These are phyloP conservation scores for Leccinum barrowsii DNA, from an alignment of 768 basidiomycete genomes.

Conservation along the genomic window DNA sequence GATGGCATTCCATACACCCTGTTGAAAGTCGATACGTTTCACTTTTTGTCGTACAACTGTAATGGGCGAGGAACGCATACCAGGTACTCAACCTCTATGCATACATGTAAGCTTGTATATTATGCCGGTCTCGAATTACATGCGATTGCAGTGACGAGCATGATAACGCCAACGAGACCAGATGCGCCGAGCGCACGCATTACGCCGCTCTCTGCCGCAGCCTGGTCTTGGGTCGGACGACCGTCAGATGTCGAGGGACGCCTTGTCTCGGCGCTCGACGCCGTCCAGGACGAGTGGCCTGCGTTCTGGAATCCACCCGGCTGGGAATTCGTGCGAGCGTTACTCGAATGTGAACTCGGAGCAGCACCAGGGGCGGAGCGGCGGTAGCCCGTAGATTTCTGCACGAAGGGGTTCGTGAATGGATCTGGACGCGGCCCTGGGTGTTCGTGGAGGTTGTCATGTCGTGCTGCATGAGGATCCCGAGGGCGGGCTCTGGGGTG, in stretches of 20 bases:
- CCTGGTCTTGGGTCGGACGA: slow-evolving; percentile 21
- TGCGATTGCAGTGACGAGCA: slow-evolving; percentile 22
- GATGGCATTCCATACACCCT: not conserved
- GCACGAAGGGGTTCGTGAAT: slow-evolving; percentile 24
- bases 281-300: slow-evolving; percentile 2
- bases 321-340: not conserved
- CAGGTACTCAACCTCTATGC: not conserved
- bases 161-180: slow-evolving; percentile 25
- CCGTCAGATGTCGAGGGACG: not conserved
- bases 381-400: slow-evolving; percentile 25
- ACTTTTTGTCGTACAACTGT: not conserved
- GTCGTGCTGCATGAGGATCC: slow-evolving; percentile 9
- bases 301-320: slow-evolving; percentile 4
- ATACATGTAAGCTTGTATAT: slow-evolving; percentile 4
- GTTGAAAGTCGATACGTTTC: not conserved
- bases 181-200: slow-evolving; percentile 29
- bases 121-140: slow-evolving; percentile 14
- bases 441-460: slow-evolving; percentile 12
- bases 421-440: slow-evolving; percentile 16
- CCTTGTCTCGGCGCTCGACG: slow-evolving; percentile 2
- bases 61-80: not conserved
- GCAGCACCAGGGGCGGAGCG: not conserved
- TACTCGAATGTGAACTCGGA: not conserved
- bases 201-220: slow-evolving; percentile 22
- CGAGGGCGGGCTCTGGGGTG: slow-evolving; percentile 22